Evolutionary conservation across 2,329 filamentous ascomycete genomes (phyloP), one percentile per base, ranked within the genome.

Genomic region (Pyrenophora graminea): DNA sequence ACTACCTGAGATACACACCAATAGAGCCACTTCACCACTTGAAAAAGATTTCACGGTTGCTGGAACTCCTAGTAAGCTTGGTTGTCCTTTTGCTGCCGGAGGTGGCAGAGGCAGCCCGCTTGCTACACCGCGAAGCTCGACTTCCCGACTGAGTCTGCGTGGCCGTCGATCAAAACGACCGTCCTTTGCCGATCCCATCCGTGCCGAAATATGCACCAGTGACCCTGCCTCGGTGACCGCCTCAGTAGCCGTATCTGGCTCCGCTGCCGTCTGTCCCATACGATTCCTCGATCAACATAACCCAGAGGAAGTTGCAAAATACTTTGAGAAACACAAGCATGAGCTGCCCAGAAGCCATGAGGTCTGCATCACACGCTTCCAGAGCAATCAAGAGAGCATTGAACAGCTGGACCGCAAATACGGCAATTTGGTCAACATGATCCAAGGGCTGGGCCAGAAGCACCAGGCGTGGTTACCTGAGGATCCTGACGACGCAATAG

Each of bases 301-400:
- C 2, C 90, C 93, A 2, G 90, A 96, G 76, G 92, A 97, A 69
- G 87, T 97, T 55, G 93, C 93, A 12, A 85, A 89, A 66, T 97
- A 96, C 72, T 91, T 97, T 67, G 90, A 97, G 72, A 91, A 87
- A 45, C 92, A 97, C 77, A 97, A 97, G 73, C 92, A 97, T 74
- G 89, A 96, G 72, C 83, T 97, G 46, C 93, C 93, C 8, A 85
- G 93, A 63, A 97, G 91, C 70, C 93, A 97, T 74, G 91, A 95
- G 70, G 84, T 97, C 38, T 97, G 93, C 72, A 86, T 97, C 54
- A 87, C 89, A 67, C 85, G 92, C 50, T 96, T 96, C 70, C 90
- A 96, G 74, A 88, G 85, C 72, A 93, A 92, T 66, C 88, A 93
- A 63, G 84, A 89, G 57, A 89, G 92, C 66, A 89, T 96, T 67